Conservation (phyloP, 2,329 filamentous ascomycete species). For the Didymellaceae sp. region DNA sequence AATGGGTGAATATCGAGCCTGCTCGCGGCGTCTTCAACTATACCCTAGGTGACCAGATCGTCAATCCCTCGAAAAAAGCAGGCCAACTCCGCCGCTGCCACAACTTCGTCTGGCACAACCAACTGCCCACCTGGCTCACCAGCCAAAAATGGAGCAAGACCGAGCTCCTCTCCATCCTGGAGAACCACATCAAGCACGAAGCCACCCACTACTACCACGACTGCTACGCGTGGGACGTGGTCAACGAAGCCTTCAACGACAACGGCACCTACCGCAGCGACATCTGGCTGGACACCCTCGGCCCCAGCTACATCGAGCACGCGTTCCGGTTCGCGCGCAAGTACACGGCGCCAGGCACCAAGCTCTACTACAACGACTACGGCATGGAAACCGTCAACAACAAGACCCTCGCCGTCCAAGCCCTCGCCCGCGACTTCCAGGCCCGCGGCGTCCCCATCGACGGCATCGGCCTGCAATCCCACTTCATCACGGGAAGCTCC, state of each 20-base stretch:
- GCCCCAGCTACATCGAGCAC: slow-evolving; percentile 63
- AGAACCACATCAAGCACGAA: slow-evolving; percentile 67
- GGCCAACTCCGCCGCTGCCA: slow-evolving; percentile 67
- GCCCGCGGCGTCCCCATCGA: slow-evolving; percentile 59
- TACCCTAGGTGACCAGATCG: slow-evolving; percentile 60
- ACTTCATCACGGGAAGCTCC: slow-evolving; percentile 64
- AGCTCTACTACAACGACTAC: slow-evolving; percentile 70
- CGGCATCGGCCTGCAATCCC: slow-evolving; percentile 67
- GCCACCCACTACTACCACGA: slow-evolving; percentile 65
- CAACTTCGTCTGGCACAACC: slow-evolving; percentile 62
- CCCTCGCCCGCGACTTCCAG: slow-evolving; percentile 43
- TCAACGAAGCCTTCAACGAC: slow-evolving; percentile 69
- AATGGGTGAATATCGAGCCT: slow-evolving; percentile 70
- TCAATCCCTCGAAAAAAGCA: slow-evolving; percentile 49
- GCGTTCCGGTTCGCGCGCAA: slow-evolving; percentile 63
- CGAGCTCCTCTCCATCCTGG: slow-evolving; percentile 63
- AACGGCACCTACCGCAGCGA: slow-evolving; percentile 60
- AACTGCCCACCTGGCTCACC: slow-evolving; percentile 62
- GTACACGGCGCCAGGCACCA: slow-evolving; percentile 61
- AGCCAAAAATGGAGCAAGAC: slow-evolving; percentile 62
- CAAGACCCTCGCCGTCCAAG: slow-evolving; percentile 47
- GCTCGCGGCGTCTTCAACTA: slow-evolving; percentile 64
- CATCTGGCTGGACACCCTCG: slow-evolving; percentile 64
- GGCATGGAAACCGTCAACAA: slow-evolving; percentile 64
- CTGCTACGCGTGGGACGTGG: slow-evolving; percentile 70